Conservation (phyloP, 2,329 filamentous ascomycete genomes). For the Cladosporium austrohemisphaericum region DNA sequence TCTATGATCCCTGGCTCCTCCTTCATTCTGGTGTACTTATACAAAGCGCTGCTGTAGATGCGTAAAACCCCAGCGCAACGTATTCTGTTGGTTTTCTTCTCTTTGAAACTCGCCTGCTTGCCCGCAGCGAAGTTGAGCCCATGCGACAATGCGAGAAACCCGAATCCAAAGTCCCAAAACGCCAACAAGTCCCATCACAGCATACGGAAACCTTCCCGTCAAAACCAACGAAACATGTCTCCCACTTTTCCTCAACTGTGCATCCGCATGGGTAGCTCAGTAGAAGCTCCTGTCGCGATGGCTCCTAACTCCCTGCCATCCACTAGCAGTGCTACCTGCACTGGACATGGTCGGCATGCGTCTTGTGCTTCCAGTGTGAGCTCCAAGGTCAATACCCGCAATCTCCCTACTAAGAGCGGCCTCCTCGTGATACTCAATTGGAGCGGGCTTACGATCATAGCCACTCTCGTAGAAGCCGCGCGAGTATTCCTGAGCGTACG, state of each 20-base stretch:
- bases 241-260: background rate
- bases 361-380: constrained; percentile 10
- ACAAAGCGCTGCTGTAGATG: too few relatives aligned
- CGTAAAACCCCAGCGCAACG: too few relatives aligned
- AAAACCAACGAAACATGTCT: background rate
- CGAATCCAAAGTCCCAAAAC: background rate
- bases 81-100: too few relatives aligned
- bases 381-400: constrained; percentile 48
- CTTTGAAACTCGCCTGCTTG: too few relatives aligned
- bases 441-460: constrained; percentile 34
- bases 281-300: constrained; percentile 32
- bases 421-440: constrained; percentile 45
- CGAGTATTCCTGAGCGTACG: constrained; percentile 51
- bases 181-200: too few relatives aligned
- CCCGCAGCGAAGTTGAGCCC: too few relatives aligned
- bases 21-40: too few relatives aligned
- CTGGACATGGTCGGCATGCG: constrained; percentile 9
- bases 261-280: constrained; percentile 10
- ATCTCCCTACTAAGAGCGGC: constrained; percentile 68
- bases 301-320: constrained; percentile 31
- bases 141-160: background rate
- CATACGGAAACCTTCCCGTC: background rate
- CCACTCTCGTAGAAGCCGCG: constrained; percentile 25
- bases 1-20: too few relatives aligned
- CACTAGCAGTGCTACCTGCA: constrained; percentile 18